Evolutionary conservation across 768 basidiomycete species (phyloP), one percentile per base, ranked within the genome.

Genomic region (Suillus alpinus): DNA sequence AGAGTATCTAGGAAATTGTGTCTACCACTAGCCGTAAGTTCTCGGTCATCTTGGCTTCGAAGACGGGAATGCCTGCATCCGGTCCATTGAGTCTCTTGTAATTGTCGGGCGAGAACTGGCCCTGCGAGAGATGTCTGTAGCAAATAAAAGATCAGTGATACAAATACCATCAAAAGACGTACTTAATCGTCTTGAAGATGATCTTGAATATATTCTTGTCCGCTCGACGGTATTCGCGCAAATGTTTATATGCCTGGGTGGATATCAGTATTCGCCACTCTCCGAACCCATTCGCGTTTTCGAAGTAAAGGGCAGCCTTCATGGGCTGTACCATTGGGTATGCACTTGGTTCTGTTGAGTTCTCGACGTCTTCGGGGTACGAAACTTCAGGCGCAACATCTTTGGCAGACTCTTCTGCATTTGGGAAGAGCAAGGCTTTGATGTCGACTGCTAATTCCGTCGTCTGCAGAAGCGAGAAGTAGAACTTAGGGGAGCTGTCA

Each of bases 141-240:
- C 4, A 6, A 37, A 3, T 4, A 41, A 58, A 41, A 60, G 32
- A 31, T 51, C 4, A 50, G 14, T 26, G 13, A 13, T 43, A 8
- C 5, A 26, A 32, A 36, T 23, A 10, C 4, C 7, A 7, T 47
- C 16, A 26, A 62, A 56, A 40, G 37, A 66, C 79, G 29, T 53
- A 87, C 89, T 78, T 83, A 67, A 91, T 87, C 68, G 89, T 91
- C 73, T 88, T 89, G 43, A 87, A 65, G 32, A 85, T 79, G 44
- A 86, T 84, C 13, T 66, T 66, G 63, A 86, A 87, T 40, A 72
- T 73, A 39, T 80, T 80, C 14, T 50, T 63, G 60, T 86, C 80
- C 26, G 75, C 76, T 52, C 76, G 76, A 0, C 78, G 78, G 12
- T 78, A 65, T 40, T 83, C 78, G 3, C 83, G 79, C 2, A 89